Conservation (phyloP, 306 rosid species). For the Quercus engelmannii region DNA sequence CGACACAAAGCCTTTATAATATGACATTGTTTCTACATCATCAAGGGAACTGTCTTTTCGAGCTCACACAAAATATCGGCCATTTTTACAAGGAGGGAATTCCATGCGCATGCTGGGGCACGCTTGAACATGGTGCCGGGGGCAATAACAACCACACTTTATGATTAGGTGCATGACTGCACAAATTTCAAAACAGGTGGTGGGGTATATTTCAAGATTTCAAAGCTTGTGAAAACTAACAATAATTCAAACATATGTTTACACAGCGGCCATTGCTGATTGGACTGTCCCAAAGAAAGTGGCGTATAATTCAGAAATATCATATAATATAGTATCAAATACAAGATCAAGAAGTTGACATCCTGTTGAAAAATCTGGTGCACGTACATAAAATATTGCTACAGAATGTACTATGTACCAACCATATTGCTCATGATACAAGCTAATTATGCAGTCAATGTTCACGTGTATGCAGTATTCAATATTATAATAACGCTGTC, state of each 20-base stretch:
- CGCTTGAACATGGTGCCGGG: neutral
- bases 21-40: neutral
- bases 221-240: neutral
- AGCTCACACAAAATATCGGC: conserved; percentile 13
- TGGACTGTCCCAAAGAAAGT: conserved; percentile 12
- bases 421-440: no score
- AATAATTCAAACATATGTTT: conserved; percentile 7
- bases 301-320: neutral
- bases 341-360: neutral
- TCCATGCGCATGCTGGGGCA: conserved; percentile 26
- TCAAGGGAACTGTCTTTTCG: neutral
- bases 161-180: conserved; percentile 15
- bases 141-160: neutral
- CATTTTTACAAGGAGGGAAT: conserved; percentile 2
- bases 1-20: neutral
- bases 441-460: no score
- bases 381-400: no score
- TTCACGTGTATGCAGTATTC: no score
- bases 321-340: no score
- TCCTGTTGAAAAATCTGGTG: neutral
- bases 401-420: no score
- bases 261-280: neutral
- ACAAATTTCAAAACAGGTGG: conserved; percentile 18
- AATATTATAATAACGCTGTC: no score
- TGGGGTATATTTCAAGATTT: neutral